Percentiles rank a stretch among this genome's conserved stretches.
Evolutionary conservation across 2,329 filamentous ascomycete genomes (phyloP).

Genomic region (Hymenoscyphus albidus): DNA sequence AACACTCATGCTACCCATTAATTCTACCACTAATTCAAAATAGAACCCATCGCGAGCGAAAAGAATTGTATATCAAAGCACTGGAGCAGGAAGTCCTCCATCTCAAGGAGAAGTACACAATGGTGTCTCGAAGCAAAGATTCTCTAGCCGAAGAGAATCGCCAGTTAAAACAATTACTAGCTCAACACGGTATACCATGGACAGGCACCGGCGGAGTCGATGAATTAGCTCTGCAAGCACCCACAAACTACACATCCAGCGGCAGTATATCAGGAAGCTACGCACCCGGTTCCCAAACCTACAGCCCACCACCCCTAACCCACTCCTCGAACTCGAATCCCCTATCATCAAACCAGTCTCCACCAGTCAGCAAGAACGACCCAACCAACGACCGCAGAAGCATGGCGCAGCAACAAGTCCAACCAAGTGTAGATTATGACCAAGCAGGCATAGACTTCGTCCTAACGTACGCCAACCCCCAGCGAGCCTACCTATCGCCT

Average conservation of each 20-base stretch:
- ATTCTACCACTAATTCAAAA: conserved; percentile 13
- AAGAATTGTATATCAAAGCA: conserved; percentile 92
- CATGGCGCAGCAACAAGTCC: conserved; percentile 29
- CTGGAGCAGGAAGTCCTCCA: conserved; percentile 88
- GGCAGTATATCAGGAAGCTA: conserved; percentile 63
- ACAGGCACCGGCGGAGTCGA: conserved; percentile 32
- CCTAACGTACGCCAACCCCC: conserved; percentile 71
- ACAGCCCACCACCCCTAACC: conserved; percentile 30
- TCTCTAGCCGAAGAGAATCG: conserved; percentile 74
- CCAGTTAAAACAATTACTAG: conserved; percentile 58
- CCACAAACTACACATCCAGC: conserved; percentile 47
- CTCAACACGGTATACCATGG: conserved; percentile 49
- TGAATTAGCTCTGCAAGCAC: conserved; percentile 41
- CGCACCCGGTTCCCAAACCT: conserved; percentile 40
- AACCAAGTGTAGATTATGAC: conserved; percentile 62
- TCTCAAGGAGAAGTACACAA: conserved; percentile 79
- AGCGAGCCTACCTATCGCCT: conserved; percentile 64
- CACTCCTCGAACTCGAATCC: conserved; percentile 21
- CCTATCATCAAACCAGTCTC: conserved; percentile 11
- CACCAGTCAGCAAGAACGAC: neutral
- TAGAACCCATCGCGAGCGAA: conserved; percentile 94
- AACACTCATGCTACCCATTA: neutral
- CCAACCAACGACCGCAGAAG: conserved; percentile 20
- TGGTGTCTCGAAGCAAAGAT: conserved; percentile 71
- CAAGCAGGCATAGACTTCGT: conserved; percentile 87